Percentiles rank a stretch among this genome's conserved stretches.
Conservation (phyloP, 2,329 filamentous ascomycete genomes). For the Aotearoamyces nothofagi region DNA sequence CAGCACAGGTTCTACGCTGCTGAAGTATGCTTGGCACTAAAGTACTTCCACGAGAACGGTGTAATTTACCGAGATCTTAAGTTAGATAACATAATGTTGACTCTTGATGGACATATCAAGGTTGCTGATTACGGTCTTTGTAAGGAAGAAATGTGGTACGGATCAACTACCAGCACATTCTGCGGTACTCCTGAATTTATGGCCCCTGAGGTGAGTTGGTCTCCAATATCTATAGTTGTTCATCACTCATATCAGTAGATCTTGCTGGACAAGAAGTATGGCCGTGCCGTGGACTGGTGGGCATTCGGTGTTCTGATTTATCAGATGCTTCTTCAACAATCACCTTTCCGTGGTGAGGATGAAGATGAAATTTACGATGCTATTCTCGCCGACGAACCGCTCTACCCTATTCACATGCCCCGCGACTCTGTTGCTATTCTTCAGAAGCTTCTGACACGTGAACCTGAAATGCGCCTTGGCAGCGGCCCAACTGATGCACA, state of each 20-base stretch:
- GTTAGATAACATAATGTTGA: slow-evolving; percentile 80
- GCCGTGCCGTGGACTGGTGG: slow-evolving; percentile 97
- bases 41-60: slow-evolving; percentile 99
- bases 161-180: slow-evolving; percentile 91
- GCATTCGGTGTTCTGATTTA: slow-evolving; percentile 98
- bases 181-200: slow-evolving; percentile 99
- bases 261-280: slow-evolving; percentile 95
- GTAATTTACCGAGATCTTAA: slow-evolving; percentile 87
- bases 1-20: slow-evolving; percentile 74
- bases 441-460: slow-evolving; percentile 89
- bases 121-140: slow-evolving; percentile 97
- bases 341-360: slow-evolving; percentile 95
- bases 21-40: slow-evolving; percentile 90
- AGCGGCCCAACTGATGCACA: slow-evolving; percentile 94
- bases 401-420: slow-evolving; percentile 98
- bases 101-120: slow-evolving; percentile 94
- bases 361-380: slow-evolving; percentile 99
- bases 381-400: slow-evolving; percentile 89
- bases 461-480: slow-evolving; percentile 83
- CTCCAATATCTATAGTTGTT: slow-evolving; percentile 2
- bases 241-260: slow-evolving; percentile 43
- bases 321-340: slow-evolving; percentile 98
- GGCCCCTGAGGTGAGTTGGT: slow-evolving; percentile 69
- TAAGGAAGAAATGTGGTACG: slow-evolving; percentile 99
- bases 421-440: slow-evolving; percentile 94